Percentiles rank a stretch among this genome's conserved stretches.
These are phyloP conservation scores for Diversispora eburnea DNA, from an alignment of 192 early-diverging fungal species.

Conservation along the genomic window DNA sequence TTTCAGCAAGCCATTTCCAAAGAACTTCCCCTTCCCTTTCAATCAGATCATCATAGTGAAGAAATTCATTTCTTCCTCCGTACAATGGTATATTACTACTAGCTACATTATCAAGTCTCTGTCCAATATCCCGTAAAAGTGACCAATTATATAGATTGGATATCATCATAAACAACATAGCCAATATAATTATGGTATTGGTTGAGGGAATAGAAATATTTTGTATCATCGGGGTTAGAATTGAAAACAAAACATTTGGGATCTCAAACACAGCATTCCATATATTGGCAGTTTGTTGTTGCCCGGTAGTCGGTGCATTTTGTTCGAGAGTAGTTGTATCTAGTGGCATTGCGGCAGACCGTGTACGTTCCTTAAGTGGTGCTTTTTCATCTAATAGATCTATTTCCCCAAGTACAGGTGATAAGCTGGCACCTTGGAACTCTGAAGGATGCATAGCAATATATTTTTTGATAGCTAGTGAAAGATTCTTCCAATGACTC, in stretches of 20 bases:
- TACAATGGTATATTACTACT: not conserved
- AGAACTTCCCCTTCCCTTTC: conserved; percentile 1
- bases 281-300: not conserved
- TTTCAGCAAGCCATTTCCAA: conserved; percentile 17
- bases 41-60: conserved; percentile 14
- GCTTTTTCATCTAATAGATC: not conserved
- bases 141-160: conserved; percentile 14
- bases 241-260: not conserved
- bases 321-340: not conserved
- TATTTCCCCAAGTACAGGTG: not conserved
- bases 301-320: not conserved
- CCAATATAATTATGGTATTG: not conserved
- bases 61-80: not conserved
- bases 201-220: not conserved
- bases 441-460: conserved; percentile 42
- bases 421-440: conserved; percentile 29
- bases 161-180: not conserved
- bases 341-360: not conserved
- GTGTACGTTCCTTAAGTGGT: not conserved
- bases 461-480: conserved; percentile 37
- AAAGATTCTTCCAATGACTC: conserved; percentile 43
- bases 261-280: conserved; percentile 1
- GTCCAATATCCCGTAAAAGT: not conserved
- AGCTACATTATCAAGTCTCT: conserved; percentile 5
- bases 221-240: not conserved